phyloP scores from a whole-genome alignment of 164 flowering plant species.

The Echeveria elegans region DNA sequence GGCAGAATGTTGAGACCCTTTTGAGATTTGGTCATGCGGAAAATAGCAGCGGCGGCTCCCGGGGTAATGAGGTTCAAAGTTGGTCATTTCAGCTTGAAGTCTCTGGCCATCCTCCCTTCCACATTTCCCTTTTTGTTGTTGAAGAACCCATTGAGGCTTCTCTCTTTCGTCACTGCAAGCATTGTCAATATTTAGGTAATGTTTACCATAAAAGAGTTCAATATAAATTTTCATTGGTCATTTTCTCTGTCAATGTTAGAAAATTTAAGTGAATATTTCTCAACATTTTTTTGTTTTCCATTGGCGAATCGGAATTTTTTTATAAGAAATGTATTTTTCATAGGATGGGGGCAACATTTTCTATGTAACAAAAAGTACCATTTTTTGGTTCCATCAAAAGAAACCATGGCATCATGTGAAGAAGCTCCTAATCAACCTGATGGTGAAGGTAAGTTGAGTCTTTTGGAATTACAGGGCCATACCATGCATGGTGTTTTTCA shows the following conservation, averaged over 20 bases:
- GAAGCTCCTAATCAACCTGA: constrained; percentile 6
- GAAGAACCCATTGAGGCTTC: constrained; percentile 59
- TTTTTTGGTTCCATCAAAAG: constrained; percentile 70
- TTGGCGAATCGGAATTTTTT: too few relatives aligned
- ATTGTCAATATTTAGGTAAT: constrained; percentile 76
- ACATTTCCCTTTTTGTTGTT: constrained; percentile 47
- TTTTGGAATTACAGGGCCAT: constrained; percentile 8
- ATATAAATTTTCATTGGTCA: too few relatives aligned
- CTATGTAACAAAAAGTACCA: constrained; percentile 84
- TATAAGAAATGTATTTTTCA: not conserved
- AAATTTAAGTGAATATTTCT: too few relatives aligned
- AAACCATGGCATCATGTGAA: constrained; percentile 26
- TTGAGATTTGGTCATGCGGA: constrained; percentile 56
- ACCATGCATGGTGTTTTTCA: constrained; percentile 7
- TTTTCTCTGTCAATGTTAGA: too few relatives aligned
- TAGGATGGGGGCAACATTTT: constrained; percentile 94
- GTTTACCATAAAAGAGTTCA: not conserved
- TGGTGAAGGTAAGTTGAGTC: constrained; percentile 16
- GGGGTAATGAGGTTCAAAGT: constrained; percentile 19
- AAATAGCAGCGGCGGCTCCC: constrained; percentile 17
- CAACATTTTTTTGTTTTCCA: too few relatives aligned
- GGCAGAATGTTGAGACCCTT: constrained; percentile 48
- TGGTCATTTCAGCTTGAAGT: constrained; percentile 91
- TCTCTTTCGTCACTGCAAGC: constrained; percentile 44
- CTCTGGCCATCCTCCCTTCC: constrained; percentile 47